Evolutionary conservation across 441 rosid genomes (phyloP).

Genomic region (Syzygium malaccense): DNA sequence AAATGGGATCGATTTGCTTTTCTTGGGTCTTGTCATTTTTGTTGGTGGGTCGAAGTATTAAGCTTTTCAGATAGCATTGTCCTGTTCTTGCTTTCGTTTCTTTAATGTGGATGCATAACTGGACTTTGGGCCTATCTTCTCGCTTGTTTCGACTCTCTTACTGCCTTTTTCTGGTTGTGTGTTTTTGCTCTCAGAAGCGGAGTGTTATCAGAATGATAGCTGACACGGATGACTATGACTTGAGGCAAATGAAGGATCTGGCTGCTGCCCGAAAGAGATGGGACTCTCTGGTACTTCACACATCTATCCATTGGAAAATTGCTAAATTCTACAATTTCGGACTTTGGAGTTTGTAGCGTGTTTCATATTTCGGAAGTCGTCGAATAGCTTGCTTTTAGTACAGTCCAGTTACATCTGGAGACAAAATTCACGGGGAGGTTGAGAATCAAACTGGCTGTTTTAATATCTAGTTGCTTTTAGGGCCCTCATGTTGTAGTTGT

Average conservation of each 20-base stretch:
- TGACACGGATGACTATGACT: constrained; percentile 59
- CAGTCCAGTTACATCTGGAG: not conserved
- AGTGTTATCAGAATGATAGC: constrained; percentile 49
- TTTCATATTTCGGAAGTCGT: not conserved
- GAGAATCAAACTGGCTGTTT: not conserved
- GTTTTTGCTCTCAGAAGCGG: constrained; percentile 20
- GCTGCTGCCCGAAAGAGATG: constrained; percentile 94
- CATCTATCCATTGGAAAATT: not conserved
- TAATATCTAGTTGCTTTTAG: not conserved
- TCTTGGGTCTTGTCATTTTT: not conserved
- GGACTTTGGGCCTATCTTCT: not conserved
- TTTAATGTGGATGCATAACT: not conserved
- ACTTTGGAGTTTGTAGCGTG: not conserved
- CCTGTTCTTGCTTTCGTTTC: not conserved
- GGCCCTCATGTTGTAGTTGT: not conserved
- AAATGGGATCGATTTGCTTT: not conserved
- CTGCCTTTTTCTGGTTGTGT: constrained; percentile 5
- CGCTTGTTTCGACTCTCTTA: not conserved
- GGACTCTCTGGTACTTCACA: constrained; percentile 64
- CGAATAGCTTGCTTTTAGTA: not conserved
- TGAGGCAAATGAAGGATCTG: constrained; percentile 89
- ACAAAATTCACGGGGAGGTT: not conserved
- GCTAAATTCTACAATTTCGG: not conserved
- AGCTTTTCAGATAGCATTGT: not conserved
- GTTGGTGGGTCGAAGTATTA: not conserved